phyloP scores from a whole-genome alignment of 2,329 filamentous ascomycete genomes.

The Paracorniculantispora psalliotae region DNA sequence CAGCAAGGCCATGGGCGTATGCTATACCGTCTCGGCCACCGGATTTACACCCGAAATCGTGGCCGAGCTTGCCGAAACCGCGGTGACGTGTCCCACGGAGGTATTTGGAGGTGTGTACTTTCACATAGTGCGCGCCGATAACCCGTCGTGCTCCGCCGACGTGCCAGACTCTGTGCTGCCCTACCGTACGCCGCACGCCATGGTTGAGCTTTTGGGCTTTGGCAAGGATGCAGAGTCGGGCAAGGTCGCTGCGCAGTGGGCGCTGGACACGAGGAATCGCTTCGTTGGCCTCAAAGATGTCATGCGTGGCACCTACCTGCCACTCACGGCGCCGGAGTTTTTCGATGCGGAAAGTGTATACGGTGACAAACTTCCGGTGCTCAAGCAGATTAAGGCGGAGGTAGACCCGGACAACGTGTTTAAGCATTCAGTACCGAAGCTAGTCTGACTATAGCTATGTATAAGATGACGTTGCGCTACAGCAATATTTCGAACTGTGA shows the following conservation, averaged over 20 bases:
- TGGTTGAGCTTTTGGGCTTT: constrained; percentile 31
- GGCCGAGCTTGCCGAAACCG: constrained; percentile 22
- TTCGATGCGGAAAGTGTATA: constrained; percentile 25
- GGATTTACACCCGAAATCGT: constrained; percentile 22
- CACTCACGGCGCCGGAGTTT: constrained; percentile 23
- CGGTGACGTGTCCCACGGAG: constrained; percentile 18
- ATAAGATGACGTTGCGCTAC: too few species aligned
- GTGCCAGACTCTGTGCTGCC: constrained; percentile 25
- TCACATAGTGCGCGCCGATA: not conserved
- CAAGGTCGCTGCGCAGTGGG: constrained; percentile 22
- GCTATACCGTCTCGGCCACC: constrained; percentile 19
- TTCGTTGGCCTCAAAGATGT: constrained; percentile 22
- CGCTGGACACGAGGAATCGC: constrained; percentile 17
- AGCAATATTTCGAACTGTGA: too few species aligned
- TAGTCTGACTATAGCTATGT: too few species aligned
- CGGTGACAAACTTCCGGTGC: constrained; percentile 26
- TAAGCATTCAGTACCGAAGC: not conserved
- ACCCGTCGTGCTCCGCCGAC: constrained; percentile 3
- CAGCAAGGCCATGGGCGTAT: constrained; percentile 16
- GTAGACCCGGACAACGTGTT: constrained; percentile 34
- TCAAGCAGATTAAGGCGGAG: constrained; percentile 21
- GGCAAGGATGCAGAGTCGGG: constrained; percentile 19
- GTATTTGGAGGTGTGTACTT: constrained; percentile 16
- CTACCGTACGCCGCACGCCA: constrained; percentile 26
- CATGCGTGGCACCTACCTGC: constrained; percentile 26